Percentiles rank a stretch among this genome's conserved stretches.
phyloP scores from a whole-genome alignment of 1,139 yeast genomes.

The Waltiozyma solani region DNA sequence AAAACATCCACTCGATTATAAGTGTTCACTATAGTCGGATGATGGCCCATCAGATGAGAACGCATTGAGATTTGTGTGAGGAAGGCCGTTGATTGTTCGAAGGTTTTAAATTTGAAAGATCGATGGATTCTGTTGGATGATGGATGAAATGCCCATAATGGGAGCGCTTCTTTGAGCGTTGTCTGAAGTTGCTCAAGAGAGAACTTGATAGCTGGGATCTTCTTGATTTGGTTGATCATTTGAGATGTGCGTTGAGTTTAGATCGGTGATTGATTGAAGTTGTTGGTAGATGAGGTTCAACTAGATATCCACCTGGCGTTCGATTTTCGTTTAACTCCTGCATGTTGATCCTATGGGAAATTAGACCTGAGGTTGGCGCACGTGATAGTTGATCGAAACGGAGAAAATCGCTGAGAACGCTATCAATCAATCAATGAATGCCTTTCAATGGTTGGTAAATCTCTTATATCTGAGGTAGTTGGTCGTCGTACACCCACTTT shows the following conservation, averaged over 20 bases:
- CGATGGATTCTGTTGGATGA: conserved; percentile 16
- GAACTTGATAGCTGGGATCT: conserved; percentile 5
- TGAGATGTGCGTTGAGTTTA: no score
- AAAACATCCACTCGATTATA: conserved; percentile 51
- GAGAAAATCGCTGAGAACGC: no score
- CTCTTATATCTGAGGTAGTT: no score
- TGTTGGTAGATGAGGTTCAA: no score
- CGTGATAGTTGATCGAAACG: no score
- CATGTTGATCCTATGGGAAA: no score
- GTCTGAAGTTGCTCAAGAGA: conserved; percentile 1
- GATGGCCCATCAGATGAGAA: conserved; percentile 58
- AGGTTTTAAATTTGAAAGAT: conserved; percentile 36
- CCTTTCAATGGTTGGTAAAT: no score
- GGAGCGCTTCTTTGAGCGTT: background rate
- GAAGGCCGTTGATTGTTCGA: conserved; percentile 58
- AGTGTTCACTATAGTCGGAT: conserved; percentile 57
- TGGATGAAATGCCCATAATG: conserved; percentile 6
- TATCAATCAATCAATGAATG: no score
- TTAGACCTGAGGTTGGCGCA: no score
- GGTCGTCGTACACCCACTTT: no score
- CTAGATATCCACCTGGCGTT: no score
- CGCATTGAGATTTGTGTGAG: conserved; percentile 51
- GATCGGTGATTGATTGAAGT: background rate
- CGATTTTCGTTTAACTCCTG: no score
- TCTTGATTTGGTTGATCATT: conserved; percentile 10